Evolutionary conservation across 2,329 filamentous ascomycete species (phyloP).

Genomic region (Pyricularia grisea): DNA sequence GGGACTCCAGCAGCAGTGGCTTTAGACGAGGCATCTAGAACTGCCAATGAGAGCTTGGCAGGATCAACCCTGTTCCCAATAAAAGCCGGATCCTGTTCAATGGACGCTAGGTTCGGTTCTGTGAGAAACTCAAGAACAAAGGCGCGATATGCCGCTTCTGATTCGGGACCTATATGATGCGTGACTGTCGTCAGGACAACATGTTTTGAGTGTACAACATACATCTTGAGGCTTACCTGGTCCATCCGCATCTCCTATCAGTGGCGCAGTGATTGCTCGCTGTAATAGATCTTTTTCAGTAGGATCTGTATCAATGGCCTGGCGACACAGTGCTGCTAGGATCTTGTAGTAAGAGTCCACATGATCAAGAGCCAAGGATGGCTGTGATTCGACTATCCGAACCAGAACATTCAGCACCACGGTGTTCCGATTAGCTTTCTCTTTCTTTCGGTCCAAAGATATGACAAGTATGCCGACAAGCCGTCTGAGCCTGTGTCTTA

Average conservation of each 20-base stretch:
- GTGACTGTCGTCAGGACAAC: background rate
- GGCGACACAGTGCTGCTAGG: slow-evolving; percentile 9
- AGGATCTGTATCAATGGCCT: slow-evolving; percentile 1
- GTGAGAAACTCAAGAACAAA: slow-evolving; percentile 30
- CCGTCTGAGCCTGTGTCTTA: slow-evolving; percentile 20
- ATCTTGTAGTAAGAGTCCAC: slow-evolving; percentile 13
- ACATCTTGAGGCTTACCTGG: background rate
- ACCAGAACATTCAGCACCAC: slow-evolving; percentile 9
- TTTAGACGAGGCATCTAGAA: slow-evolving; percentile 25
- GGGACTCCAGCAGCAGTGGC: slow-evolving; percentile 15
- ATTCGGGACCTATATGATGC: slow-evolving; percentile 5
- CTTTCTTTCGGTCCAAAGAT: slow-evolving; percentile 19
- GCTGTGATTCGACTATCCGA: slow-evolving; percentile 9
- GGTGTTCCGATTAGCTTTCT: background rate
- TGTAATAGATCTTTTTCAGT: background rate
- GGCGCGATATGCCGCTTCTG: slow-evolving; percentile 21
- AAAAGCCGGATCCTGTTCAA: slow-evolving; percentile 27
- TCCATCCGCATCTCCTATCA: background rate
- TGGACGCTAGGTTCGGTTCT: slow-evolving; percentile 23
- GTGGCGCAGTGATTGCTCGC: background rate
- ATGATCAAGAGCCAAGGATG: slow-evolving; percentile 9
- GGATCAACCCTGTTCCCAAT: slow-evolving; percentile 29
- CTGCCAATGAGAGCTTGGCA: slow-evolving; percentile 29
- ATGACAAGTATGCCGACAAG: slow-evolving; percentile 27
- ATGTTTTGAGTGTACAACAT: background rate